Evolutionary conservation across 257 asterid species (phyloP).

Genomic region (Salvia rosmarinus): DNA sequence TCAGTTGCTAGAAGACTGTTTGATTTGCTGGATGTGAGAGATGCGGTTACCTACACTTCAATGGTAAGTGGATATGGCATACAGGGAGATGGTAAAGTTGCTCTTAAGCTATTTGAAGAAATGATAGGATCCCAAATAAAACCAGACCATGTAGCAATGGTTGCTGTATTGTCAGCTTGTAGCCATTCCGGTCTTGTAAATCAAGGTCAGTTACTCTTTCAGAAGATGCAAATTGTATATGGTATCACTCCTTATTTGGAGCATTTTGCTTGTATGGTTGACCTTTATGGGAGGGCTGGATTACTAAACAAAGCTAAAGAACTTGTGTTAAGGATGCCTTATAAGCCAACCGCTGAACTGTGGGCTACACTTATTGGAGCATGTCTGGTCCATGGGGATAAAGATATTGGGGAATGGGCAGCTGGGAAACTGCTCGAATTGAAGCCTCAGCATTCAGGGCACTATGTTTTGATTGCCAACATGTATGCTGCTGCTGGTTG

Average conservation of each 20-base stretch:
- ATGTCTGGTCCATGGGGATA: constrained; percentile 71
- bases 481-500: constrained; percentile 85
- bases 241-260: constrained; percentile 61
- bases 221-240: constrained; percentile 61
- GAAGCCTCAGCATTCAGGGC: constrained; percentile 71
- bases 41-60: constrained; percentile 82
- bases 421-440: constrained; percentile 72
- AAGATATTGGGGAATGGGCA: constrained; percentile 87
- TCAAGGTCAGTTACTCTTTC: constrained; percentile 60
- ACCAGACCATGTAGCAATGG: constrained; percentile 81
- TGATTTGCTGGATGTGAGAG: constrained; percentile 65
- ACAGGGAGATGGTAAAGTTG: constrained; percentile 67
- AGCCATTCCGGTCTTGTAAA: constrained; percentile 86
- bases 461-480: constrained; percentile 81
- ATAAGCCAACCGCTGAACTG: constrained; percentile 63
- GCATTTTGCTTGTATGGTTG: constrained; percentile 85
- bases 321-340: constrained; percentile 62
- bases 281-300: constrained; percentile 89
- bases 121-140: constrained; percentile 59
- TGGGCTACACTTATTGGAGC: constrained; percentile 94
- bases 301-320: constrained; percentile 60
- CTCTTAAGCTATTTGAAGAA: constrained; percentile 65
- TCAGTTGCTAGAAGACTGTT: constrained; percentile 67
- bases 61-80: constrained; percentile 80
- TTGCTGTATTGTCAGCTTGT: constrained; percentile 78